Conservation (phyloP, 2,329 filamentous ascomycete species). For the Pleoardoris graminearum region DNA sequence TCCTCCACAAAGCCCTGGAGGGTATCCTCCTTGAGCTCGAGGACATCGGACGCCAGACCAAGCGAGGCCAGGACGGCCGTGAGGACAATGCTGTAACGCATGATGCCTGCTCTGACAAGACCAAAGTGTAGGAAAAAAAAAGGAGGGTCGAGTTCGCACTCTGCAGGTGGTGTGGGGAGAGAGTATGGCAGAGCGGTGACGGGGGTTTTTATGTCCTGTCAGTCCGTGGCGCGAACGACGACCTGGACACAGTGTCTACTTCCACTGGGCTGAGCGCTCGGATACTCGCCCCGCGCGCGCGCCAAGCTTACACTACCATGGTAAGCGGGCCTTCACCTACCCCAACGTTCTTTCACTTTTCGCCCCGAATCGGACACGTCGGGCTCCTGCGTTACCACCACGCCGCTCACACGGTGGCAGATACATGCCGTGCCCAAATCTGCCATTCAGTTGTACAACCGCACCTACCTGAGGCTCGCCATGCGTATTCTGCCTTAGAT, state of each 20-base stretch:
- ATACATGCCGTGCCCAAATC: neutral
- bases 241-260: conserved; percentile 11
- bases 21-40: conserved; percentile 79
- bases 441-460: too few relatives aligned
- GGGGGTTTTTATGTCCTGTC: conserved; percentile 3
- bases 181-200: neutral
- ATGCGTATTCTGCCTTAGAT: neutral
- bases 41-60: conserved; percentile 75
- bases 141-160: conserved; percentile 2
- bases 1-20: conserved; percentile 85
- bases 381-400: neutral
- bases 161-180: conserved; percentile 2
- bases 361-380: neutral
- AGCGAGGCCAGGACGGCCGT: conserved; percentile 59
- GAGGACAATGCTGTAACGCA: conserved; percentile 42
- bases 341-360: neutral
- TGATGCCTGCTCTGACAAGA: conserved; percentile 18
- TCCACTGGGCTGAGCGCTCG: conserved; percentile 7
- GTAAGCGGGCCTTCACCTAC: neutral
- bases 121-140: neutral
- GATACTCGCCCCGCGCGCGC: neutral
- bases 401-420: neutral
- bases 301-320: conserved; percentile 1
- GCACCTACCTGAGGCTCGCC: neutral
- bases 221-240: conserved; percentile 7